phyloP scores from a whole-genome alignment of 495 filamentous ascomycete species.

The Melanomma pulvis-pyrius region DNA sequence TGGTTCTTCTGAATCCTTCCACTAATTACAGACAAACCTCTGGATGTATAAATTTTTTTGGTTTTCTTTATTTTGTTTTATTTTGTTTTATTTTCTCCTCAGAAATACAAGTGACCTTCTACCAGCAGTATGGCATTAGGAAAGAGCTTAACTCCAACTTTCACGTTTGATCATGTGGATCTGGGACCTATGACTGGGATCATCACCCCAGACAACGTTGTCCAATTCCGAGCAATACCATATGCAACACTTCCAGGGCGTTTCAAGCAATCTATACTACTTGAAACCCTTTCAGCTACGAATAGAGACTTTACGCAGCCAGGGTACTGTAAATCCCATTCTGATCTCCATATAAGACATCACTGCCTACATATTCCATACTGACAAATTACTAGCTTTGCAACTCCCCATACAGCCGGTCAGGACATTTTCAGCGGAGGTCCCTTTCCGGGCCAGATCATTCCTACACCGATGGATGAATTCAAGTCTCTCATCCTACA shows the following conservation, averaged over 20 bases:
- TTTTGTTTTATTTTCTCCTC: not conserved
- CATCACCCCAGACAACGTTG: conserved; percentile 12
- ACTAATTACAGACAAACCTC: not conserved
- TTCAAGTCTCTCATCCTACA: conserved; percentile 25
- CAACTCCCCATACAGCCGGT: conserved; percentile 10
- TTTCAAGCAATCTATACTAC: conserved; percentile 19
- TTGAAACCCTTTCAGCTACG: conserved; percentile 3
- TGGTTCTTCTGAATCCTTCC: not conserved
- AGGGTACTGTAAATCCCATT: conserved; percentile 23
- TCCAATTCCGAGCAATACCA: conserved; percentile 29
- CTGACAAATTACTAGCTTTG: conserved; percentile 22
- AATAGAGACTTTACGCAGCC: conserved; percentile 18
- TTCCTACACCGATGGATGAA: not conserved
- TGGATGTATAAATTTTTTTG: not conserved
- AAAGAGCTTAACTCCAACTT: not conserved
- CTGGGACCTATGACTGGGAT: conserved; percentile 21
- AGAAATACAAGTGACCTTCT: not conserved
- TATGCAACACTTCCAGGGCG: conserved; percentile 27
- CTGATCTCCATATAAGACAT: not conserved
- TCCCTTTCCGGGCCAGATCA: conserved; percentile 1
- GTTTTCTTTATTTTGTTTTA: not conserved
- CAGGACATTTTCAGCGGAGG: conserved; percentile 4
- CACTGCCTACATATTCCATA: not conserved
- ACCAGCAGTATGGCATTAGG: not conserved
- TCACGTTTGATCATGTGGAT: conserved; percentile 13